A percentile compares a stretch with the other conserved stretches of the same genome.
phyloP scores from a whole-genome alignment of 2,329 filamentous ascomycete species.

The Xylariomycetidae sp. region DNA sequence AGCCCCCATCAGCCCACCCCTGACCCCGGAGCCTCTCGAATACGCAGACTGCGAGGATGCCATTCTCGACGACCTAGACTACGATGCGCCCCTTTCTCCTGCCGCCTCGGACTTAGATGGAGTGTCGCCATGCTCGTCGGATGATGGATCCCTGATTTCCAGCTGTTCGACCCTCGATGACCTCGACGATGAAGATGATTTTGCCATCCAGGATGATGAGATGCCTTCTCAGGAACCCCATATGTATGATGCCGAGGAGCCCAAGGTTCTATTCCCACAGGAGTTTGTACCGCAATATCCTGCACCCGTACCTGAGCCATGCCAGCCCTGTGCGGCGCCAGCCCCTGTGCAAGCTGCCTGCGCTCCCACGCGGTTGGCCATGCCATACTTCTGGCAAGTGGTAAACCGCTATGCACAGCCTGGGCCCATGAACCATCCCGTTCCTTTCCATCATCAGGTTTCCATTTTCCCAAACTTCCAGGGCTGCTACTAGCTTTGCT shows the following conservation, averaged over 20 bases:
- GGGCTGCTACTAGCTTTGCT: constrained; percentile 51
- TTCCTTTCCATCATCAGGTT: constrained; percentile 50
- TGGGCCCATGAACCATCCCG: constrained; percentile 43
- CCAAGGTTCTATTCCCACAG: constrained; percentile 38
- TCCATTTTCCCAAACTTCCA: constrained; percentile 48
- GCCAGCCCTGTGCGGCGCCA: constrained; percentile 23
- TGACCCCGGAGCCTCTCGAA: constrained; percentile 38
- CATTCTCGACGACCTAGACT: constrained; percentile 40
- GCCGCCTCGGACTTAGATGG: constrained; percentile 39
- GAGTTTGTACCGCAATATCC: constrained; percentile 44
- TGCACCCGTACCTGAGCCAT: constrained; percentile 26
- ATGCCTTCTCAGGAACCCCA: constrained; percentile 35
- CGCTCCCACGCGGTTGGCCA: constrained; percentile 40
- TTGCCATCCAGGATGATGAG: constrained; percentile 38
- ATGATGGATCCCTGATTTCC: constrained; percentile 53
- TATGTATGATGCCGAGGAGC: constrained; percentile 44
- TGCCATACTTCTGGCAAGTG: constrained; percentile 46
- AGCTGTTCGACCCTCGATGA: constrained; percentile 49
- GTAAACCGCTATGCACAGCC: constrained; percentile 48
- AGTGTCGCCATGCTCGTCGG: constrained; percentile 42
- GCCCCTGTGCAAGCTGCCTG: constrained; percentile 28
- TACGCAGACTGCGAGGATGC: constrained; percentile 47
- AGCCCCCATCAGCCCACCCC: constrained; percentile 37
- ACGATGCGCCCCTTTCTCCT: constrained; percentile 44
- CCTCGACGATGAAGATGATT: constrained; percentile 45